A percentile compares a stretch with the other conserved stretches of the same genome.
These are phyloP conservation scores for Dioscorea zingiberensis DNA, from an alignment of 106 monocot species.

Conservation along the genomic window DNA sequence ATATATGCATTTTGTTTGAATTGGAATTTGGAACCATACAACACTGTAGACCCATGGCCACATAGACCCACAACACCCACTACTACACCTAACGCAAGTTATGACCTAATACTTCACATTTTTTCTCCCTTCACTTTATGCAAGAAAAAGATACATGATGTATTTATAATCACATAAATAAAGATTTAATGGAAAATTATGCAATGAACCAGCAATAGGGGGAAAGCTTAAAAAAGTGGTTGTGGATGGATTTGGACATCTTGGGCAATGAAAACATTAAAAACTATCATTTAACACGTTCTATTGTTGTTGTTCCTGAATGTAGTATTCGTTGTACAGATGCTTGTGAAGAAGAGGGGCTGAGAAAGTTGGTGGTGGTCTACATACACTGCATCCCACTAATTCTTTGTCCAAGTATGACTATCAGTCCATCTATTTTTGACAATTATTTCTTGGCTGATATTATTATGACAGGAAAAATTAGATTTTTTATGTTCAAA, in stretches of 20 bases:
- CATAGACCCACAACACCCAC: conserved; percentile 24
- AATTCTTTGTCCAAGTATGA: too few relatives aligned
- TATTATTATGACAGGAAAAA: too few relatives aligned
- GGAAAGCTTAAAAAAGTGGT: neutral
- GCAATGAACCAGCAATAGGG: neutral
- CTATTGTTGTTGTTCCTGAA: neutral
- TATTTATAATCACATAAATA: conserved; percentile 15
- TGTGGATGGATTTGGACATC: neutral
- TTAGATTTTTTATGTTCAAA: too few relatives aligned
- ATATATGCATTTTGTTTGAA: too few relatives aligned
- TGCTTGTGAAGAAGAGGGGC: neutral
- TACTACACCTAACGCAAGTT: conserved; percentile 47
- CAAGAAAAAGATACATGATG: neutral
- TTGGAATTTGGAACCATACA: too few relatives aligned
- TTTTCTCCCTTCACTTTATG: too few relatives aligned
- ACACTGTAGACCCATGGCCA: too few relatives aligned
- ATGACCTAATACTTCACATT: neutral
- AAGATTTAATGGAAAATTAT: conserved; percentile 11
- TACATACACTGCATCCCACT: conserved; percentile 9
- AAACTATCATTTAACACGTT: conserved; percentile 1
- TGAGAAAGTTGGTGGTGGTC: conserved; percentile 5
- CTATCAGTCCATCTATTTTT: too few relatives aligned
- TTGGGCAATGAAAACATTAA: too few relatives aligned
- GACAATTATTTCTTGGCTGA: too few relatives aligned
- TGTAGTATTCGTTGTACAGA: neutral